A percentile compares a stretch with the other conserved stretches of the same genome.
Evolutionary conservation across 2,329 filamentous ascomycete species (phyloP).

Genomic region (Cephalotrichum gorgonifer): DNA sequence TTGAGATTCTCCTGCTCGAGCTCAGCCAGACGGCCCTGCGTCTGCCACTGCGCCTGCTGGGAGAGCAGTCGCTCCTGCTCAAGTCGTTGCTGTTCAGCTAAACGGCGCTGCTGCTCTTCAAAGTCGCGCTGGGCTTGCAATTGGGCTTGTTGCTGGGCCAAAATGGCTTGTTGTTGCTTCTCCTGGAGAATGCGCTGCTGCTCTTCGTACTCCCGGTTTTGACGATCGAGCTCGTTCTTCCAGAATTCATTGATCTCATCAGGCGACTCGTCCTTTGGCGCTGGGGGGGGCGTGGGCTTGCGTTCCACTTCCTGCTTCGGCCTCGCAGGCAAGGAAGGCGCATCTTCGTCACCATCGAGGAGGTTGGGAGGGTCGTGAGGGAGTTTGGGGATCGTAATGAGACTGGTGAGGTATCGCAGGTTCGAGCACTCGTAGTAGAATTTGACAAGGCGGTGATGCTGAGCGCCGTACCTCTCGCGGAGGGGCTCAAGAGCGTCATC

Average conservation of each 20-base stretch:
- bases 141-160: constrained; percentile 72
- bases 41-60: constrained; percentile 88
- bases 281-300: constrained; percentile 58
- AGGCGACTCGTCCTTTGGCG: constrained; percentile 62
- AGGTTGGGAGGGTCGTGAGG: constrained; percentile 90
- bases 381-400: constrained; percentile 93
- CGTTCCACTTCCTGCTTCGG: constrained; percentile 65
- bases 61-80: constrained; percentile 84
- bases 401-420: constrained; percentile 85
- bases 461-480: constrained; percentile 80
- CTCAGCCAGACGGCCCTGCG: constrained; percentile 89
- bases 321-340: constrained; percentile 71
- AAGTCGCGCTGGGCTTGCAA: constrained; percentile 88
- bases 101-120: constrained; percentile 80
- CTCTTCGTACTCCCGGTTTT: constrained; percentile 90
- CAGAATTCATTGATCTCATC: constrained; percentile 97
- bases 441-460: constrained; percentile 91
- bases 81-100: constrained; percentile 80
- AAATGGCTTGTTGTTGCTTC: constrained; percentile 72
- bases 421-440: constrained; percentile 99
- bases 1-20: constrained; percentile 91
- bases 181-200: constrained; percentile 84
- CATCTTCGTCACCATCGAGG: constrained; percentile 72
- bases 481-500: constrained; percentile 86
- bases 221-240: constrained; percentile 83